phyloP scores from a whole-genome alignment of 768 basidiomycete genomes.

The Saitozyma sp. region DNA sequence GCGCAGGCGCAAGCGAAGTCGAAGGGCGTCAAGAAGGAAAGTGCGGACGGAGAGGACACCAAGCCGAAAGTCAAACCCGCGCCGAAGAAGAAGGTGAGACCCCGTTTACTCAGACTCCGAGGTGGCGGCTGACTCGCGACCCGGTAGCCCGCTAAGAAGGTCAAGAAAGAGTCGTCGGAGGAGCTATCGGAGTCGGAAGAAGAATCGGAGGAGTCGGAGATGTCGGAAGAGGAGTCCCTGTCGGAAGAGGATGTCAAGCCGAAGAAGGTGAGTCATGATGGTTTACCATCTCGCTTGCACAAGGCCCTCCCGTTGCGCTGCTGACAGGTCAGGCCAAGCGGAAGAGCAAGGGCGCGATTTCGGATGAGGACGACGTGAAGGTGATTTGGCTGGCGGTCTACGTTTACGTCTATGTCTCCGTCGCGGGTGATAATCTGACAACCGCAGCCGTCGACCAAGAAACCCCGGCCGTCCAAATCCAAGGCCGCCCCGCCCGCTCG shows the following conservation, averaged over 20 bases:
- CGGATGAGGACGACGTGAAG: constrained; percentile 8
- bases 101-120: not conserved
- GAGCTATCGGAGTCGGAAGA: not conserved
- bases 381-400: not conserved
- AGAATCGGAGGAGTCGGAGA: constrained; percentile 4
- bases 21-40: not conserved
- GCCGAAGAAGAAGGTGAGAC: constrained; percentile 1
- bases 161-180: constrained; percentile 1
- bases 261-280: not conserved
- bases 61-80: constrained; percentile 1
- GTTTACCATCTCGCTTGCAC: too few relatives aligned
- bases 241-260: not conserved
- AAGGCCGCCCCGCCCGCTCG: too few relatives aligned
- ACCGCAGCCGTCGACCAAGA: too few relatives aligned
- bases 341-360: too few relatives aligned
- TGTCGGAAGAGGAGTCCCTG: not conserved
- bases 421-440: too few relatives aligned
- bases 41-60: not conserved
- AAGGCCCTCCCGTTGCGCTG: too few relatives aligned
- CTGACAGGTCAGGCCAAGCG: too few relatives aligned
- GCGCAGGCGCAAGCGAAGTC: not conserved
- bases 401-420: too few relatives aligned
- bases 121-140: not conserved
- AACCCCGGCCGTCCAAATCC: too few relatives aligned
- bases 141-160: not conserved